These are phyloP conservation scores for Termitomyces sp. DNA, from an alignment of 768 basidiomycete species.

Conservation along the genomic window DNA sequence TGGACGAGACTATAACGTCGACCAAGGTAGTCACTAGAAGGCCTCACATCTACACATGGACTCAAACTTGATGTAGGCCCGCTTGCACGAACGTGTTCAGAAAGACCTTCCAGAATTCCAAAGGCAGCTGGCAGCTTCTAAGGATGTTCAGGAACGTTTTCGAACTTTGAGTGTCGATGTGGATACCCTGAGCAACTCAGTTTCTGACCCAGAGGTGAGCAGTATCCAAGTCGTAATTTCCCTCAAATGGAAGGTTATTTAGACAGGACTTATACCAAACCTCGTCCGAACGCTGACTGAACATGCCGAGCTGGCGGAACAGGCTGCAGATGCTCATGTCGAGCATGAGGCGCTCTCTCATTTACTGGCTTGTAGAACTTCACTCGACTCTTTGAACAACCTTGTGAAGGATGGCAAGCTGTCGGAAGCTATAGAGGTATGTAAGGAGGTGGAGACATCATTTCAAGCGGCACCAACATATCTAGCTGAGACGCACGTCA, in stretches of 20 bases:
- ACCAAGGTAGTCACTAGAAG: conserved; percentile 53
- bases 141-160: conserved; percentile 57
- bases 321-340: conserved; percentile 49
- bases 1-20: conserved; percentile 62
- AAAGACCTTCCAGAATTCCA: conserved; percentile 59
- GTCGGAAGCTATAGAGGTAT: conserved; percentile 52
- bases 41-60: background rate
- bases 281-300: conserved; percentile 48
- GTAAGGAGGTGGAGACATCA: conserved; percentile 33
- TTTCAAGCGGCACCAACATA: conserved; percentile 45
- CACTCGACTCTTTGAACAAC: conserved; percentile 36
- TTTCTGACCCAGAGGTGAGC: conserved; percentile 59
- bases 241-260: conserved; percentile 9
- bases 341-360: conserved; percentile 47
- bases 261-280: conserved; percentile 67
- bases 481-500: conserved; percentile 45
- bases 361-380: conserved; percentile 45
- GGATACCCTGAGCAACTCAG: conserved; percentile 38
- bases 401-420: conserved; percentile 55
- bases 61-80: conserved; percentile 35
- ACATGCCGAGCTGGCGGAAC: conserved; percentile 62
- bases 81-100: conserved; percentile 70
- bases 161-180: conserved; percentile 47
- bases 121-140: conserved; percentile 54
- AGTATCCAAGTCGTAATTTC: background rate